Conservation (phyloP, 164 flowering plant species). For the Amborella trichopoda region DNA sequence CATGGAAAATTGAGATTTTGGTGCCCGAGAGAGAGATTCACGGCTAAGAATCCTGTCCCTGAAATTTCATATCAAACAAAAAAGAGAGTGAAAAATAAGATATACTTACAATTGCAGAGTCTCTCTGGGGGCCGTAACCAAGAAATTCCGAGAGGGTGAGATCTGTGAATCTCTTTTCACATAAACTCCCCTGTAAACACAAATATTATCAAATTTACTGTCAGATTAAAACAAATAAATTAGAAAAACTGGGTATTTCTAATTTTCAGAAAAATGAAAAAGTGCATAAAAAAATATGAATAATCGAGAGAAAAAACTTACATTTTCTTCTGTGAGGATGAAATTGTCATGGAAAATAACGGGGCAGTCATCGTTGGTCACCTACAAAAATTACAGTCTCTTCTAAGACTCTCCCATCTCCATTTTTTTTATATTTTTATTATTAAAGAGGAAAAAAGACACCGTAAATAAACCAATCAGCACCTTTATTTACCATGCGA, state of each 20-base stretch:
- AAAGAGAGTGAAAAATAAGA: not conserved
- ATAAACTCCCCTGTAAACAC: conserved; percentile 56
- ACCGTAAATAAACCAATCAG: conserved; percentile 5
- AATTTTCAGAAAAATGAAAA: too few species aligned
- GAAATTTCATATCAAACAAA: not conserved
- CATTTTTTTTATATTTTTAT: conserved; percentile 3
- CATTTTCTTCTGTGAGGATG: conserved; percentile 44
- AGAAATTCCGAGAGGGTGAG: conserved; percentile 50
- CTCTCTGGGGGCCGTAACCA: conserved; percentile 67
- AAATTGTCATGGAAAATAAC: conserved; percentile 74
- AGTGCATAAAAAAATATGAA: not conserved
- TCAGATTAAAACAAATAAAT: too few species aligned
- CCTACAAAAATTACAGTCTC: conserved; percentile 41
- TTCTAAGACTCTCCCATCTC: conserved; percentile 15
- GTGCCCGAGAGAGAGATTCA: too few species aligned
- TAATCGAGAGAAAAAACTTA: conserved; percentile 12
- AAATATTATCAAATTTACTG: too few species aligned
- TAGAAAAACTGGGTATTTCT: too few species aligned
- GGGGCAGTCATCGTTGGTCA: conserved; percentile 66
- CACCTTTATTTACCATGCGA: not conserved
- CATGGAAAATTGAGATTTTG: too few species aligned
- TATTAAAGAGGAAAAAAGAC: not conserved
- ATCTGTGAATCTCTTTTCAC: conserved; percentile 69
- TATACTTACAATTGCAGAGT: conserved; percentile 17
- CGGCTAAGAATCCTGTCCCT: too few species aligned